Base-by-base conservation (phyloP, 768 basidiomycete species). In the Mycena metata region DNA sequence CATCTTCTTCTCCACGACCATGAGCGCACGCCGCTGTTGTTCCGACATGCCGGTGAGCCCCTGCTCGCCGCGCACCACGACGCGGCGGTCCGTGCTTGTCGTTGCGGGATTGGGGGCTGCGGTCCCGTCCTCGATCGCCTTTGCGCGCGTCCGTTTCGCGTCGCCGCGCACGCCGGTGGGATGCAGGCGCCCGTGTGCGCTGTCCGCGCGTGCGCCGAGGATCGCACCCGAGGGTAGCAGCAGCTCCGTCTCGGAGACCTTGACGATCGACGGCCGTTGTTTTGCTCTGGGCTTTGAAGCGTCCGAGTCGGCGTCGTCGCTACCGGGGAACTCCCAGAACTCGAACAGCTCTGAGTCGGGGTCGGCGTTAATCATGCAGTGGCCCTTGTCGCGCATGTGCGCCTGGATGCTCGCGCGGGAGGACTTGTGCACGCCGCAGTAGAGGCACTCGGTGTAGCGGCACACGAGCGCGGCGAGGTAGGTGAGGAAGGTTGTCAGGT, bases 351-450 rank as follows among this genome's bases (percentile, higher is more conserved):
- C 50, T 26, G 50, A 51, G 24, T 51, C 50, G 24, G 50, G 24
- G 50, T 26, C 50, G 19, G 24, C 30, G 50, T 51, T 51, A 33
- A 51, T 51, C 50, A 51, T 51, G 50, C 50, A 51, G 50, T 51
- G 50, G 26, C 50, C 50, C 50, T 51, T 51, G 50, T 51, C 50
- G 50, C 50, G 50, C 50, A 51, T 51, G 50, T 51, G 50, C 50
- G 50, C 50, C 30, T 51, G 50, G 23, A 51, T 33, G 50, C 50
- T 33, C 30, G 23, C 24, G 50, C 50, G 50, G 50, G 50, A 51
- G 50, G 24, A 26, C 50, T 51, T 51, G 24, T 51, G 50, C 24
- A 51, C 24, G 50, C 24, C 50, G 50, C 50, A 51, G 50, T 51
- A 51, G 24, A 51, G 50, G 50, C 50, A 51, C 50, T 51, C 24